Evolutionary conservation across 345 rosid genomes (phyloP), one percentile per base, ranked within the genome.

Genomic region (Sapria himalayana): DNA sequence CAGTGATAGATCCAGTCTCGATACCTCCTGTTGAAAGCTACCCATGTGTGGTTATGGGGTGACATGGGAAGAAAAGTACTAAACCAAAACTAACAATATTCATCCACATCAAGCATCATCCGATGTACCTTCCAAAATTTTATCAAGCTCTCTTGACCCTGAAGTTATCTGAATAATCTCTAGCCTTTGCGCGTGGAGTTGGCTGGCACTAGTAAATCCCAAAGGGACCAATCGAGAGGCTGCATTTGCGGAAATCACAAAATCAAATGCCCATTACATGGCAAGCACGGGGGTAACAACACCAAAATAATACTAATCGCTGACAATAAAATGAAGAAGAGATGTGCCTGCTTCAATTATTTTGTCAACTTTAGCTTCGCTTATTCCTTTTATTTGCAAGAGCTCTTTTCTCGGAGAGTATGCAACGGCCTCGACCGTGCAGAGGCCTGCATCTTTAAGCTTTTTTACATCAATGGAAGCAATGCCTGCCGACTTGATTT

Each of bases 1-100:
- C 98, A 16, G 98, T 86, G 37, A 82, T 86, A 36, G 98, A 89
- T 37, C 94, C 94, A 3, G 94, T 82, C 70, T 89, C 94, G 50
- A 89, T 67, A 11, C 98, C 98, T 39, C 98, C 93, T 82, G 61
- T 40, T 50, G 54, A 35, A 24, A 46, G 38, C 22, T 3, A 19
- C 25, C 6, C 20, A 41, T 37, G 13, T 54, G 32, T 70, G 60
- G 39, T 27, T 13, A 34, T 1, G 25, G n/a, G n/a, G n/a, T n/a
- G n/a, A n/a, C n/a, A n/a, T n/a, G n/a, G n/a, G n/a, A n/a, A n/a
- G n/a, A n/a, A n/a, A n/a, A n/a, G n/a, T n/a, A n/a, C n/a, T n/a
- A n/a, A n/a, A n/a, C n/a, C n/a, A n/a, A n/a, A n/a, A n/a, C n/a
- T n/a, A n/a, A n/a, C n/a, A n/a, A n/a, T n/a, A n/a, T n/a, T n/a